A percentile compares a stretch with the other conserved stretches of the same genome.
These are phyloP conservation scores for Saccharomycopsis sp. DNA, from an alignment of 805 yeast genomes.

Conservation along the genomic window DNA sequence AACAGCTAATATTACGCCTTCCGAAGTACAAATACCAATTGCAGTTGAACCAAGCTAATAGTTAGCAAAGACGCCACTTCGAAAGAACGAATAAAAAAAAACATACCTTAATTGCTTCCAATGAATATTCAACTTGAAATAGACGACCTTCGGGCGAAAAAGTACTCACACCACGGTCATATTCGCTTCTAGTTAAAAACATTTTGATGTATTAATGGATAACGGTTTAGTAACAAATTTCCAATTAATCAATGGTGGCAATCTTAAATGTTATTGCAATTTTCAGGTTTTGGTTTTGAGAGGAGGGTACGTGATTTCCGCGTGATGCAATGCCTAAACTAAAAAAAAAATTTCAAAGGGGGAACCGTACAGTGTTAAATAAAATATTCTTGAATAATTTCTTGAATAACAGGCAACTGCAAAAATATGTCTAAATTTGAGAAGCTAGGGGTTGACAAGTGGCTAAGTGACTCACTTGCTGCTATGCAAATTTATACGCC, in stretches of 20 bases:
- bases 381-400: not conserved
- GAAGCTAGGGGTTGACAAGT: conserved; percentile 69
- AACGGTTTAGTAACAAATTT: no score
- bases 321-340: no score
- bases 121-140: conserved; percentile 95
- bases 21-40: conserved; percentile 90
- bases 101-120: conserved; percentile 86
- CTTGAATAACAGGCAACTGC: not conserved
- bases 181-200: conserved; percentile 99
- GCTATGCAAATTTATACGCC: conserved; percentile 83
- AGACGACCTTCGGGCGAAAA: conserved; percentile 98
- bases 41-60: conserved; percentile 83
- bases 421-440: conserved; percentile 33
- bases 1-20: conserved; percentile 94
- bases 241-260: conserved; percentile 1
- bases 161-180: conserved; percentile 97
- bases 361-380: no score
- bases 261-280: no score
- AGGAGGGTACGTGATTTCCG: no score
- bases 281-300: no score
- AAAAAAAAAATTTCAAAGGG: no score
- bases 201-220: no score
- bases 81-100: not conserved
- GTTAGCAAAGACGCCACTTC: conserved; percentile 5
- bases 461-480: conserved; percentile 75